These are phyloP conservation scores for Glonium stellatum DNA, from an alignment of 495 filamentous ascomycete species.

Conservation along the genomic window DNA sequence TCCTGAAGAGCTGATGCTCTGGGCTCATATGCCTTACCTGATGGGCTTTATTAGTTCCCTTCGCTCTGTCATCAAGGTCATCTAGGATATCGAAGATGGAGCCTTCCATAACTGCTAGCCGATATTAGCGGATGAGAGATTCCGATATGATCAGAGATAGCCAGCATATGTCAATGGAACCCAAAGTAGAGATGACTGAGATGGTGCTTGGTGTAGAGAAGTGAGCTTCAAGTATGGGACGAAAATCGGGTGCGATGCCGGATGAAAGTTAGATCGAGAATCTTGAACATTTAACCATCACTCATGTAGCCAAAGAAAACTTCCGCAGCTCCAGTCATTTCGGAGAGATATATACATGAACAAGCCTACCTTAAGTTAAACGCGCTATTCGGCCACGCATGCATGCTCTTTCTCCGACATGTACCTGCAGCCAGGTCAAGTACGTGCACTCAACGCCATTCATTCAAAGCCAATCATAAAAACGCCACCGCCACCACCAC, in stretches of 20 bases:
- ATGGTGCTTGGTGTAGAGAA: not conserved
- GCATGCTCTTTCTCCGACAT: not conserved
- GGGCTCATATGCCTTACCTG: not conserved
- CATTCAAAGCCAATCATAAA: not conserved
- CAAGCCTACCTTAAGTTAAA: not conserved
- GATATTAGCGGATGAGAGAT: not conserved
- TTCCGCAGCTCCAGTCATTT: not conserved
- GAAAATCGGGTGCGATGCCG: not conserved
- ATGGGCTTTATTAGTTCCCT: not conserved
- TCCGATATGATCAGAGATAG: not conserved
- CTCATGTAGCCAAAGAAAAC: no score
- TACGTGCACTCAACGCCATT: not conserved
- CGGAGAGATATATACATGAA: not conserved
- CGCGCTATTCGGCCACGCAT: not conserved
- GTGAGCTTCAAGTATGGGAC: no score
- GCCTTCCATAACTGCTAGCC: slow-evolving; percentile 10
- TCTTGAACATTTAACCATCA: no score
- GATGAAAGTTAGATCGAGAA: not conserved
- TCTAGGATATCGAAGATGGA: slow-evolving; percentile 21
- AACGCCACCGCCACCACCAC: not conserved
- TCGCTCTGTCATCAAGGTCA: not conserved
- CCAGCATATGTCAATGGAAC: not conserved
- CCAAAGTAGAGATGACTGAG: not conserved
- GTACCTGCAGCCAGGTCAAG: not conserved
- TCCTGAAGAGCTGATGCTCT: not conserved